phyloP scores from a whole-genome alignment of 257 asterid genomes.

The Eustoma russellianum region DNA sequence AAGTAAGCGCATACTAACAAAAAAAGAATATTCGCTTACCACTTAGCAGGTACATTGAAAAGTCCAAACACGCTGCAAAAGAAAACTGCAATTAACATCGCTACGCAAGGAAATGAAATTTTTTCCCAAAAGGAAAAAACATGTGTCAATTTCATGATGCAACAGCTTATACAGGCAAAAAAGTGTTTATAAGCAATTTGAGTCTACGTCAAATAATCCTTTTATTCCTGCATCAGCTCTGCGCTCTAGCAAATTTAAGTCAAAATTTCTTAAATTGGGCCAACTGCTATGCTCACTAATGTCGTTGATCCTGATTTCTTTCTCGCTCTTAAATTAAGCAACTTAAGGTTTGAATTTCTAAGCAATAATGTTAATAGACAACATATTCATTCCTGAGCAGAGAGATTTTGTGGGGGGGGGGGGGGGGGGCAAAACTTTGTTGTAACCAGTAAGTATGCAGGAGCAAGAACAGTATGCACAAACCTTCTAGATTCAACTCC shows the following conservation, averaged over 20 bases:
- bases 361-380: background rate
- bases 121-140: background rate
- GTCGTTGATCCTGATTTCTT: too few relatives aligned
- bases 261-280: too few relatives aligned
- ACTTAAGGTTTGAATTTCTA: too few relatives aligned
- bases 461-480: slow-evolving; percentile 10
- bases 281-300: too few relatives aligned
- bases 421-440: slow-evolving; percentile 31
- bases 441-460: slow-evolving; percentile 2
- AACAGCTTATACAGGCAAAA: background rate
- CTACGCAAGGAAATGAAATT: too few relatives aligned
- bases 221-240: too few relatives aligned
- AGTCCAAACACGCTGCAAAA: slow-evolving; percentile 88
- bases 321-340: too few relatives aligned
- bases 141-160: background rate
- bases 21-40: slow-evolving; percentile 36
- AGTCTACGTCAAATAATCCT: too few relatives aligned
- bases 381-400: slow-evolving; percentile 3
- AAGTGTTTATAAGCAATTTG: too few relatives aligned
- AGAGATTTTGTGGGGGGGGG: too few relatives aligned
- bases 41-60: slow-evolving; percentile 89
- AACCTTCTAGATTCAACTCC: slow-evolving; percentile 91
- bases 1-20: slow-evolving; percentile 1
- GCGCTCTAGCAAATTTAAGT: too few relatives aligned
- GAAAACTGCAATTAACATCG: slow-evolving; percentile 15